phyloP scores from a whole-genome alignment of 805 yeast species.

The Myxozyma kluyveri region DNA sequence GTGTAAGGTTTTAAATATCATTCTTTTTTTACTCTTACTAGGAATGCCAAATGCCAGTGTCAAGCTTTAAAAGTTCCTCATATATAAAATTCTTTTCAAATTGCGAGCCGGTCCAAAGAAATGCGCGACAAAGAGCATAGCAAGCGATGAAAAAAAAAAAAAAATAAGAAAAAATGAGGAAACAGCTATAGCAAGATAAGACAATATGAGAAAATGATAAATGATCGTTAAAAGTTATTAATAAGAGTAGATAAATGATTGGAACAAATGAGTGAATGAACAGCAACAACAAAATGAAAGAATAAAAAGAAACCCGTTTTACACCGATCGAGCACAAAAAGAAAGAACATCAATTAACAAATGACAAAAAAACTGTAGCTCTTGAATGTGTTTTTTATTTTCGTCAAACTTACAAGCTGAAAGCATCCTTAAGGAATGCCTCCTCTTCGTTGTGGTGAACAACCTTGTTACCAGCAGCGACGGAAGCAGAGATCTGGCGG shows the following conservation, averaged over 20 bases:
- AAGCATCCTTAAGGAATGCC: slow-evolving; percentile 76
- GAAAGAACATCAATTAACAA: neutral
- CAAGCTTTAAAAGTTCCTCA: no score
- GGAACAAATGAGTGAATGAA: neutral
- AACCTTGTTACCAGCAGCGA: slow-evolving; percentile 94
- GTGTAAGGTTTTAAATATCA: no score
- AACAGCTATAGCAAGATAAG: no score
- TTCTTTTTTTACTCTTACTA: no score
- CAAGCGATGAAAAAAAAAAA: no score
- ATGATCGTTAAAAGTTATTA: no score
- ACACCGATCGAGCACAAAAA: neutral
- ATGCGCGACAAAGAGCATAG: no score
- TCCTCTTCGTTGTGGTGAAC: slow-evolving; percentile 87
- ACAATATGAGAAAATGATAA: no score
- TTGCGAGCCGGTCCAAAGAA: no score
- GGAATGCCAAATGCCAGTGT: no score
- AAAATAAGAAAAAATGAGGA: no score
- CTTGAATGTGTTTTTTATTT: neutral
- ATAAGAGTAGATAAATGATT: neutral
- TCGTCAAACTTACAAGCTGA: slow-evolving; percentile 40
- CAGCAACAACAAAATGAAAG: neutral
- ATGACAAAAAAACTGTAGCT: neutral
- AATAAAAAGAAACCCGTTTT: neutral
- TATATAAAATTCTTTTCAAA: no score
- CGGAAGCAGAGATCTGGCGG: slow-evolving; percentile 96